Evolutionary conservation across 108 stramenopile species (phyloP), one percentile per base, ranked within the genome.

Genomic region (Pseudonitzschia multiseries): DNA sequence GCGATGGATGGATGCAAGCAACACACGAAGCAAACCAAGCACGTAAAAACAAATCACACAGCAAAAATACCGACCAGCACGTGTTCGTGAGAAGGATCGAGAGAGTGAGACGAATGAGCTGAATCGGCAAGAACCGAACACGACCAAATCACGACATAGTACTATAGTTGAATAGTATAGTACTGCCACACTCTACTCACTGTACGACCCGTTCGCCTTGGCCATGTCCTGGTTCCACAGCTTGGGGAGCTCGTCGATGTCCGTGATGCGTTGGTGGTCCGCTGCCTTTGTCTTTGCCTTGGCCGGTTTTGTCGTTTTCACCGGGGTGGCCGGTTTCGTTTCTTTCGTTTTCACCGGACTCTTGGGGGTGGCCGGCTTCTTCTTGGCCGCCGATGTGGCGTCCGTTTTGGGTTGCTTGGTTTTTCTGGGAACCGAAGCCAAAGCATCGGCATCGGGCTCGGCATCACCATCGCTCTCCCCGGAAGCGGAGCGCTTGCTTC

Each of bases 191-290:
- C 3, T 15, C 22, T 41, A 80, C 83, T 81, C 77, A 84, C 83
- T 90, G 52, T 89, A 84, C 8, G 85, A 83, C 9, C 86, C 87
- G 27, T 80, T 71, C 20, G 71, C 66, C 29, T 76, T 36, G 18
- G 75, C 59, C 44, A 74, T 72, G 0, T 67, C 46, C 40, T 83
- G 52, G 68, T 83, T 69, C 90, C 90, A 91, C 18, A 87, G 81
- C 44, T 77, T 77, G 12, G 81, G 80, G n/a, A 94, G 64, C 4
- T 81, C 81, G 53, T 88, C 88, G n/a, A 84, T 86, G 61, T 91
- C 88, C 0, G 93, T 94, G 62, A 89, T 75, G 2, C 84, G 78
- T 69, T 94, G 93, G 68, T 88, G 88, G 42, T 71, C 71, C 9
- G 72, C 61, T n/a, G 81, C 77, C 50, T 78, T 83, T 1, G 44